Evolutionary conservation across 1,284 basidiomycete genomes (phyloP), one percentile per base, ranked within the genome.

Genomic region (Pseudozyma thailandica): DNA sequence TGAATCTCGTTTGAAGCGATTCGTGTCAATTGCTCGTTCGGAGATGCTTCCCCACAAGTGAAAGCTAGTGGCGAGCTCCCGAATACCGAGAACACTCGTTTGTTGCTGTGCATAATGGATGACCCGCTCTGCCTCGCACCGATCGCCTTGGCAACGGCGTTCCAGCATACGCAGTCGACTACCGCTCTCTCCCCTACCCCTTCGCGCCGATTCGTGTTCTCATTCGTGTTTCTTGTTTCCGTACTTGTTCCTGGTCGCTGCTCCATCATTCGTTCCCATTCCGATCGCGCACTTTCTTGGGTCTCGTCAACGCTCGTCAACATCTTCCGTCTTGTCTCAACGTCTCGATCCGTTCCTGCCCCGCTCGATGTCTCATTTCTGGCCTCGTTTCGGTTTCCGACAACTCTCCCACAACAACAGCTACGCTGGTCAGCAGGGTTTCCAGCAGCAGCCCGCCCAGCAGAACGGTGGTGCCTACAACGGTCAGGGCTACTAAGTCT

Each of bases 401-500:
- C 30, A 20, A n/a, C n/a, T 39, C 16, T 12, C 21, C 6, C 42
- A 38, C 30, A 43, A 33, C 42, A 48, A 61, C 37, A 65, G 62
- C 46, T 71, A 64, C 60, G 68, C 62, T 39, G 58, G 56, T 39
- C 59, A 62, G 46, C 65, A 61, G 54, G 53, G 62, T 27, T 72
- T 65, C 63, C 69, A 65, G 44, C 69, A 65, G 44, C 69, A 72
- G 55, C 57, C 69, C 25, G 45, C 50, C 10, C 65, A 70, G 60
- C 63, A 72, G 58, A 62, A 72, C 51, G 58, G 58, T 26, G 62
- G 57, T 41, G 56, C 46, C 7, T 65, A 61, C 62, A 56, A 62
- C 45, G 62, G 66, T 41, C 73, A 73, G 53, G 66, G 70, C 38
- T 77, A 77, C 56, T 77, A 72, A 69, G 47, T 43, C 28, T 7